These are phyloP conservation scores for Artomyces pyxidatus DNA, from an alignment of 768 basidiomycete genomes.

Conservation along the genomic window DNA sequence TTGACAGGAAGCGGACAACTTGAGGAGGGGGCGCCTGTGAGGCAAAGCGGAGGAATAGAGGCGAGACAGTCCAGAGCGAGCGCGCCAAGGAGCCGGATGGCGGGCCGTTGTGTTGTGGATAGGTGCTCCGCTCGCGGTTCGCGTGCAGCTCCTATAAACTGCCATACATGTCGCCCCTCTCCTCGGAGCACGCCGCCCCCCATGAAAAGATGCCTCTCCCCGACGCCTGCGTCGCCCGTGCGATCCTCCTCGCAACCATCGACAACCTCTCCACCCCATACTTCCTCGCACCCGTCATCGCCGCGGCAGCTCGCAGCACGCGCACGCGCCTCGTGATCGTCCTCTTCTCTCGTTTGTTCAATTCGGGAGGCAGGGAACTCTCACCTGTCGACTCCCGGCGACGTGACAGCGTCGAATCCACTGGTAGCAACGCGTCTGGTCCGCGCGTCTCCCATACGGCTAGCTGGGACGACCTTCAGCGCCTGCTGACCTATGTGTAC, in stretches of 20 bases:
- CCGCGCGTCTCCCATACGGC: constrained; percentile 31
- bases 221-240: constrained; percentile 13
- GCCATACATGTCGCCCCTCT: neutral
- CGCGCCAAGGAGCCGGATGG: neutral
- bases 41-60: neutral
- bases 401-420: constrained; percentile 4
- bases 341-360: constrained; percentile 57
- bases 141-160: neutral
- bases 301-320: constrained; percentile 39
- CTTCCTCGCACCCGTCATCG: constrained; percentile 48
- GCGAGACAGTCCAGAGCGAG: too few species aligned
- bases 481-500: constrained; percentile 76
- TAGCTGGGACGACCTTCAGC: constrained; percentile 63
- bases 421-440: constrained; percentile 10
- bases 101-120: neutral
- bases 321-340: constrained; percentile 49
- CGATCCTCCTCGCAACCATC: constrained; percentile 47
- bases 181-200: neutral
- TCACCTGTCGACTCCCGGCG: neutral
- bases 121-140: neutral
- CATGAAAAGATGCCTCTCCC: constrained; percentile 14
- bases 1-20: too few species aligned
- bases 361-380: constrained; percentile 18
- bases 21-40: too few species aligned
- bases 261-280: constrained; percentile 42